Evolutionary conservation across 345 rosid species (phyloP).

Genomic region (Citrus sp.): DNA sequence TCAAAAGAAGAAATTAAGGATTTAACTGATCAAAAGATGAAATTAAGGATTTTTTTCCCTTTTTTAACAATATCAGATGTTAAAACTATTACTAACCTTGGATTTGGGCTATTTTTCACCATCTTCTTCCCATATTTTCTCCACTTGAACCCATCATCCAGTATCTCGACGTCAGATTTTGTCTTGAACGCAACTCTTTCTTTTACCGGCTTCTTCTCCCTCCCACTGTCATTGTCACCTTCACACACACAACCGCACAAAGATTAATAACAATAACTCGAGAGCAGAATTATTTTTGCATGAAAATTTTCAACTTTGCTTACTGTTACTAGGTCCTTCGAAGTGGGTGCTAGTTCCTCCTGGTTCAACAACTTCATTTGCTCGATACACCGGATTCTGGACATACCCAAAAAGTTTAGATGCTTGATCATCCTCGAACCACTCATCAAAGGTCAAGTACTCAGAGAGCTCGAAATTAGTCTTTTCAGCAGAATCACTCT

Average conservation of each 20-base stretch:
- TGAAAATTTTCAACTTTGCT: background rate
- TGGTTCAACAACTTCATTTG: slow-evolving; percentile 17
- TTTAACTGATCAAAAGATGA: background rate
- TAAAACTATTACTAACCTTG: slow-evolving; percentile 46
- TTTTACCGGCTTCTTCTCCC: slow-evolving; percentile 40
- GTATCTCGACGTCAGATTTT: slow-evolving; percentile 68
- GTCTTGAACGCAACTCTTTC: slow-evolving; percentile 81
- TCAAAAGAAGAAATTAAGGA: too few species aligned
- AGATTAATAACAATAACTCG: background rate
- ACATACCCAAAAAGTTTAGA: slow-evolving; percentile 26
- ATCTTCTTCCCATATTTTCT: slow-evolving; percentile 97
- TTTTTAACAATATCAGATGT: background rate
- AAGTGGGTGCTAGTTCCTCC: slow-evolving; percentile 31
- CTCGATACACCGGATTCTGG: slow-evolving; percentile 33
- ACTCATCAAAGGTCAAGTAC: slow-evolving; percentile 44
- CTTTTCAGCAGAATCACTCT: slow-evolving; percentile 27
- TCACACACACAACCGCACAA: background rate
- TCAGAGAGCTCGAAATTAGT: slow-evolving; percentile 55
- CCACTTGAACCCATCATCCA: slow-evolving; percentile 94
- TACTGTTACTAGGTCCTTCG: slow-evolving; percentile 28
- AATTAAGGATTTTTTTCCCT: too few species aligned
- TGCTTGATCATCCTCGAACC: slow-evolving; percentile 47
- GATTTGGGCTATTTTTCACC: slow-evolving; percentile 92
- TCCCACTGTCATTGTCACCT: slow-evolving; percentile 22
- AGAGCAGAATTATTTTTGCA: background rate